Percentiles rank a stretch among this genome's conserved stretches.
Conservation (phyloP, 345 rosid genomes). For the Clausena lansium region DNA sequence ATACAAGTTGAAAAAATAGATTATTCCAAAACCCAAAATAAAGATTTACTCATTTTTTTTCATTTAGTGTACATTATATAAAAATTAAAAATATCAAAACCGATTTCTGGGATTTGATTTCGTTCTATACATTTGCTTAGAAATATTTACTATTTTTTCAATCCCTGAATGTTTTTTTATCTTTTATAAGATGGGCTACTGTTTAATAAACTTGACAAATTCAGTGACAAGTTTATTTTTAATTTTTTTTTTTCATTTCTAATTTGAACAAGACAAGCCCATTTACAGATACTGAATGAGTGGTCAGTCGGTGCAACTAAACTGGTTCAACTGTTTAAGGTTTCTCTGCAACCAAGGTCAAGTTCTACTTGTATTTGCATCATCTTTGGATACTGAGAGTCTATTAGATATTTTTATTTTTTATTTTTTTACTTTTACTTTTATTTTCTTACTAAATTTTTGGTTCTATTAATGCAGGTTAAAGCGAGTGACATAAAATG, state of each 20-base stretch:
- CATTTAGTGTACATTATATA: neutral
- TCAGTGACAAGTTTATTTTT: neutral
- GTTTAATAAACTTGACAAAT: neutral
- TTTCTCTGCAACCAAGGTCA: slow-evolving; percentile 20
- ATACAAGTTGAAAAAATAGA: too few relatives aligned
- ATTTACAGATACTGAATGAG: neutral
- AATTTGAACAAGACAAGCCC: slow-evolving; percentile 2
- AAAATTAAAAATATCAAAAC: too few relatives aligned
- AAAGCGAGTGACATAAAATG: slow-evolving; percentile 8
- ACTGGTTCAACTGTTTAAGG: slow-evolving; percentile 4
- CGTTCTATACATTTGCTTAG: neutral
- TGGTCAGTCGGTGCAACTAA: neutral
- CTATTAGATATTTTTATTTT: neutral
- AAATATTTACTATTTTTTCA: too few relatives aligned
- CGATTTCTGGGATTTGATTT: neutral
- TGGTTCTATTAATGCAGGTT: slow-evolving; percentile 27
- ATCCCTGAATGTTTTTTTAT: neutral
- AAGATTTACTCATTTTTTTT: neutral
- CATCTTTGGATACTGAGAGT: neutral
- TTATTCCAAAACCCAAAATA: neutral
- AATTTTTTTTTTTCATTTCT: neutral
- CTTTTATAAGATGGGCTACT: neutral
- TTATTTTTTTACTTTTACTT: neutral
- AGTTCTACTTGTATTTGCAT: slow-evolving; percentile 2
- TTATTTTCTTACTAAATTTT: neutral